These are phyloP conservation scores for Knoxia roxburghii DNA, from an alignment of 257 asterid genomes.

Conservation along the genomic window DNA sequence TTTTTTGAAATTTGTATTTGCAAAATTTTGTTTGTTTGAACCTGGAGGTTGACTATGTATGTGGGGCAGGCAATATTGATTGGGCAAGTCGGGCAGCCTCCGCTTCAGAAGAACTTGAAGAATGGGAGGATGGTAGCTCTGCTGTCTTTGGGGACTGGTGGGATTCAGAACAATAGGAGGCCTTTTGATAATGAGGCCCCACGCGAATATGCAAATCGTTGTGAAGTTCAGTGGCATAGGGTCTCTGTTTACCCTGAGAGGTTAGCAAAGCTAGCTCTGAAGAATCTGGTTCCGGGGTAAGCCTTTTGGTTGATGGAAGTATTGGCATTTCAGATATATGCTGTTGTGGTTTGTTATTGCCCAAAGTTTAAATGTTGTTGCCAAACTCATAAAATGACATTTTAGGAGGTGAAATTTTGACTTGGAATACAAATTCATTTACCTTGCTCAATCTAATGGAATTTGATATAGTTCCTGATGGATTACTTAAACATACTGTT, in stretches of 20 bases:
- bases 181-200: constrained; percentile 81
- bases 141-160: constrained; percentile 84
- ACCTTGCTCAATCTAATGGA: not conserved
- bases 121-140: constrained; percentile 63
- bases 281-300: constrained; percentile 61
- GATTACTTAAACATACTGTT: not conserved
- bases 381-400: constrained; percentile 1
- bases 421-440: not conserved
- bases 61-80: constrained; percentile 69
- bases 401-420: not conserved
- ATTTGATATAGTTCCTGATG: not conserved
- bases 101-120: constrained; percentile 61
- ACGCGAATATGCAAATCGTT: constrained; percentile 73
- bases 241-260: constrained; percentile 74
- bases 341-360: not conserved
- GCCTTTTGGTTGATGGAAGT: constrained; percentile 6
- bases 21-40: not conserved
- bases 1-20: not conserved
- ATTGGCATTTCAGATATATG: constrained; percentile 8
- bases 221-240: constrained; percentile 92
- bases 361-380: not conserved
- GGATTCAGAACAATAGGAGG: constrained; percentile 83
- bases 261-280: constrained; percentile 70
- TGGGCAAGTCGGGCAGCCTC: constrained; percentile 77
- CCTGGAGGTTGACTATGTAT: constrained; percentile 1